A percentile compares a stretch with the other conserved stretches of the same genome.
phyloP scores from a whole-genome alignment of 2,329 filamentous ascomycete species.

The Ophiostoma sp. region DNA sequence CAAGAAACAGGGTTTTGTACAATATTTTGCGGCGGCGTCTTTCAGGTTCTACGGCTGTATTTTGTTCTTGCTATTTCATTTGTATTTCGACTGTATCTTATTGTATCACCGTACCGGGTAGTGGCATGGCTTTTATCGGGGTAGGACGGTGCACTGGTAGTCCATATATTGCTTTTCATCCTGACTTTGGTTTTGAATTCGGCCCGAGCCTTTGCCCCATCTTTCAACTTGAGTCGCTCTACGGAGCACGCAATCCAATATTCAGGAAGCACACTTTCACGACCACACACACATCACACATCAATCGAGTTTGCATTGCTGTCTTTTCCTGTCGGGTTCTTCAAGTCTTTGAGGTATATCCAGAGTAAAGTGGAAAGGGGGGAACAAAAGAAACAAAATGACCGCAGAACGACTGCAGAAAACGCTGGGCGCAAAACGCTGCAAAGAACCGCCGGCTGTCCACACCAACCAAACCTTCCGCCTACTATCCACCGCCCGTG shows the following conservation, averaged over 20 bases:
- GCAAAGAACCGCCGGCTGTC: neutral
- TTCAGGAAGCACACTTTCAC: neutral
- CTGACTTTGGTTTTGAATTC: neutral
- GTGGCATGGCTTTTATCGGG: neutral
- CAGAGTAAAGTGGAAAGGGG: neutral
- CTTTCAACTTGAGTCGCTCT: neutral
- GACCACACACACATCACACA: neutral
- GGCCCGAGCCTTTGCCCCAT: neutral
- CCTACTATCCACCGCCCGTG: neutral
- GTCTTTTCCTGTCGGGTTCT: slow-evolving; percentile 1
- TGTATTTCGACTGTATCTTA: neutral
- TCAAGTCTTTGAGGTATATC: neutral
- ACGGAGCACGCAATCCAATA: neutral
- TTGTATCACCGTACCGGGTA: neutral
- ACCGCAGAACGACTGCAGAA: neutral
- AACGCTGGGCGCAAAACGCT: slow-evolving; percentile 14
- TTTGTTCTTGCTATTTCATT: neutral
- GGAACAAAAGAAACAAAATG: neutral
- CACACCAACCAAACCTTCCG: neutral
- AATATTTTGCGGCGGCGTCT: neutral
- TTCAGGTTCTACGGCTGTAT: neutral
- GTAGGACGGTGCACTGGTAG: neutral
- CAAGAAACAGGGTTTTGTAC: neutral
- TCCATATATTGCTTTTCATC: neutral
- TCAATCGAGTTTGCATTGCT: slow-evolving; percentile 3